Evolutionary conservation across 176 grass and related monocot species (phyloP).

Genomic region (Chloris gayana): DNA sequence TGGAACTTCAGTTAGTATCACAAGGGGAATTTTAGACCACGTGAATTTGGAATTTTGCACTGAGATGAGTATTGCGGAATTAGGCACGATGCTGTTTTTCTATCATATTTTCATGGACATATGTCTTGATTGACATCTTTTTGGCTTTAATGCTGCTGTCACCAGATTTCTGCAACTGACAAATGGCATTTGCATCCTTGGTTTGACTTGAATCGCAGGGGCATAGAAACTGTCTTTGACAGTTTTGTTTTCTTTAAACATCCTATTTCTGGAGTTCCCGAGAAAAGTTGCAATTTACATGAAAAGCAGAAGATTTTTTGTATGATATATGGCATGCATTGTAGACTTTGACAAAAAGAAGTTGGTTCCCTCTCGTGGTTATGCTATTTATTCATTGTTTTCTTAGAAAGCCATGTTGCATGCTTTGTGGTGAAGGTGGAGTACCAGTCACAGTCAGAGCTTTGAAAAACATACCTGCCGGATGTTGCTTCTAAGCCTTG

Average conservation of each 20-base stretch:
- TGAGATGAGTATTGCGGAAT: neutral
- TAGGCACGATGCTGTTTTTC: neutral
- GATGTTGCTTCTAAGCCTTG: constrained; percentile 33
- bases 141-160: neutral
- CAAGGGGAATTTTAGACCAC: too few species aligned
- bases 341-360: constrained; percentile 10
- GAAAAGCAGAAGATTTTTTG: neutral
- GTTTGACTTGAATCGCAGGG: neutral
- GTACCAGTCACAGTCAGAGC: constrained; percentile 1
- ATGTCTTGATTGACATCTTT: neutral
- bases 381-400: constrained; percentile 12
- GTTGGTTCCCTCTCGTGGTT: constrained; percentile 1
- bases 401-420: constrained; percentile 17
- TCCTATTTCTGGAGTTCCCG: neutral
- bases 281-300: constrained; percentile 20
- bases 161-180: neutral
- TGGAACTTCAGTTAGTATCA: neutral
- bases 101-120: neutral
- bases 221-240: constrained; percentile 1
- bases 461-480: constrained; percentile 13
- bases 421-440: constrained; percentile 23
- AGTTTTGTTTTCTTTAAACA: neutral
- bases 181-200: neutral
- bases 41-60: neutral
- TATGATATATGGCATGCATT: constrained; percentile 2